Base-by-base conservation (phyloP, 2,329 filamentous ascomycete species). In the Fusarium compactum region DNA sequence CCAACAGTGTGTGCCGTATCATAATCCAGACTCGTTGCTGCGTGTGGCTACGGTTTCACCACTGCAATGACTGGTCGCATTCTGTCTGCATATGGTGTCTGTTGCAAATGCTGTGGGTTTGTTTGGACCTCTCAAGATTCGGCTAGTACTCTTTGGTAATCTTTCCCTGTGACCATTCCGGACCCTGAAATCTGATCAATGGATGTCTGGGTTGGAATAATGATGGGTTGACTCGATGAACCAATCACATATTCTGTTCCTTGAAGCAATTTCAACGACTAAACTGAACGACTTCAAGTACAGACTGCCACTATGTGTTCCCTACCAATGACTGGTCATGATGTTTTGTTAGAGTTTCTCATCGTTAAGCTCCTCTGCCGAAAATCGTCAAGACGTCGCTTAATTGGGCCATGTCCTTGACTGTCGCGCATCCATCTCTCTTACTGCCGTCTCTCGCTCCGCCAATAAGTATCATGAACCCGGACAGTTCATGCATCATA, bases 21-120 rank as follows among this genome's bases (percentile, higher is more conserved):
- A 53, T 48, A 56, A 29, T 57, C 45, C 41, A 65, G 20, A 40
- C 46, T 62, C 46, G 44, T 54, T 52, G 55, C 44, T 48, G 48
- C 60, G 63, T 65, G 59, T 65, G 48, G 68, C 59, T 62, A 47
- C 43, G 48, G 59, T 61, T 71, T 71, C 68, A 62, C 52, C 52
- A 65, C 52, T 69, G 47, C 47, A 61, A 61, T 61, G 47, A 34
- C 51, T 54, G 44, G 40, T 57, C 65, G 38, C n/a, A 55, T 65
- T 32, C 30, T 63, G 30, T 38, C 34, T 38, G 34, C 34, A 38
- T 12, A 38, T 38, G 34, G 18, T 46, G 38, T 63, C 53, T 48
- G 30, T 18, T 38, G 30, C 30, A 51, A 51, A 38, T 34, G 40
- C 44, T 50, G 22, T 40, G 61, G 25, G 32, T 40, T 41, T 44